A percentile compares a stretch with the other conserved stretches of the same genome.
phyloP scores from a whole-genome alignment of 2,329 filamentous ascomycete species.

The Penicillium polonicum region DNA sequence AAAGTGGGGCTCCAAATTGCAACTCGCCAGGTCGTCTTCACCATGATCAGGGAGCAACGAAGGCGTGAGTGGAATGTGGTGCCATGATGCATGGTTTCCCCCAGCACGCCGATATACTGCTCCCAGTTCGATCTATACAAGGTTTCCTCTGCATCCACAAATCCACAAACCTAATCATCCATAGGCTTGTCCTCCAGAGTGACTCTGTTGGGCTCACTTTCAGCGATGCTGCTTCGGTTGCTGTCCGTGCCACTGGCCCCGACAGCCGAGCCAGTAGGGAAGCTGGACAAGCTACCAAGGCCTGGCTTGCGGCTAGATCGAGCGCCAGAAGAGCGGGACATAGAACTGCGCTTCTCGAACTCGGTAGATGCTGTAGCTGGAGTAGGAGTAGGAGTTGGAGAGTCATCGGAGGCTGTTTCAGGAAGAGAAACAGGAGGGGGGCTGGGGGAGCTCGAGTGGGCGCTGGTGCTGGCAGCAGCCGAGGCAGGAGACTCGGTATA shows the following conservation, averaged over 20 bases:
- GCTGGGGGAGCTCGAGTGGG: conserved; percentile 29
- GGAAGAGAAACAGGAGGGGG: conserved; percentile 32
- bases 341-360: conserved; percentile 65
- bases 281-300: conserved; percentile 44
- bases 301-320: conserved; percentile 52
- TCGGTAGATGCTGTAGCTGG: conserved; percentile 26
- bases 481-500: conserved; percentile 34
- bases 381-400: conserved; percentile 36
- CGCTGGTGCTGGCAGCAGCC: conserved; percentile 20
- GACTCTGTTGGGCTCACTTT: conserved; percentile 53
- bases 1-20: background rate
- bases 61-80: background rate
- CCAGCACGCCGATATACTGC: background rate
- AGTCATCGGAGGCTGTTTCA: conserved; percentile 32
- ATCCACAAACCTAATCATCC: conserved; percentile 57
- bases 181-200: conserved; percentile 74
- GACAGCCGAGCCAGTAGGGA: conserved; percentile 24
- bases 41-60: background rate
- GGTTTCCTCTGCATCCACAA: background rate
- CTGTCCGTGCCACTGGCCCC: conserved; percentile 30
- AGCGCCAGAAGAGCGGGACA: conserved; percentile 51
- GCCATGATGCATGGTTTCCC: background rate
- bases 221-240: conserved; percentile 38
- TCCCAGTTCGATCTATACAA: conserved; percentile 4
- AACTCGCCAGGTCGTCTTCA: conserved; percentile 2